Percentiles rank a stretch among this genome's conserved stretches.
Evolutionary conservation across 1,284 basidiomycete species (phyloP).

Genomic region (Naganishia sp.): DNA sequence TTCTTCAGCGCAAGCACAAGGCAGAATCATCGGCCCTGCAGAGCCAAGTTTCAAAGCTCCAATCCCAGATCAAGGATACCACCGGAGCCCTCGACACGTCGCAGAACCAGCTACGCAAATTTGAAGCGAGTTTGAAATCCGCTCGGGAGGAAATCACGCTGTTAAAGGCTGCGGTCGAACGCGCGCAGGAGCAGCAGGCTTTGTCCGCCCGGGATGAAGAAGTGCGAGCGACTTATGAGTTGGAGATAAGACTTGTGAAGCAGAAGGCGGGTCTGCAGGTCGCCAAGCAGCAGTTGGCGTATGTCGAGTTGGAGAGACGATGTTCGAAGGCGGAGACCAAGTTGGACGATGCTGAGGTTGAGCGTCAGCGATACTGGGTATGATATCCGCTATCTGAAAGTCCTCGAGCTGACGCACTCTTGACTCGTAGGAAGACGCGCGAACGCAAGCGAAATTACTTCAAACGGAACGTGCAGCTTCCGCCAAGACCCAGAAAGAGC

Average conservation of each 20-base stretch:
- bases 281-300: constrained; percentile 17
- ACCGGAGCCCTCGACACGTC: constrained; percentile 21
- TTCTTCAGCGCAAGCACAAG: constrained; percentile 27
- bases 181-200: neutral
- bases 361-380: constrained; percentile 1
- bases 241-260: constrained; percentile 21
- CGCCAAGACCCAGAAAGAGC: constrained; percentile 8
- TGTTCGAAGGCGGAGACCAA: constrained; percentile 3
- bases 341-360: neutral
- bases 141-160: constrained; percentile 10
- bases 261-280: constrained; percentile 18
- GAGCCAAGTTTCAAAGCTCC: constrained; percentile 21
- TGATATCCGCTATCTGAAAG: neutral
- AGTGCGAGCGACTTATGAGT: constrained; percentile 17
- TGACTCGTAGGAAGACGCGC: constrained; percentile 3
- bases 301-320: constrained; percentile 16
- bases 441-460: constrained; percentile 6
- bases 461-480: constrained; percentile 6
- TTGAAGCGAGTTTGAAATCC: neutral
- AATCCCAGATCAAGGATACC: constrained; percentile 17
- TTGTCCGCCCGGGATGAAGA: neutral
- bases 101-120: constrained; percentile 23
- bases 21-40: constrained; percentile 23
- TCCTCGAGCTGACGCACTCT: neutral
- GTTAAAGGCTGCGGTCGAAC: neutral